Conservation (phyloP, 2,329 filamentous ascomycete genomes). For the Paraconiothyrium brasiliense region DNA sequence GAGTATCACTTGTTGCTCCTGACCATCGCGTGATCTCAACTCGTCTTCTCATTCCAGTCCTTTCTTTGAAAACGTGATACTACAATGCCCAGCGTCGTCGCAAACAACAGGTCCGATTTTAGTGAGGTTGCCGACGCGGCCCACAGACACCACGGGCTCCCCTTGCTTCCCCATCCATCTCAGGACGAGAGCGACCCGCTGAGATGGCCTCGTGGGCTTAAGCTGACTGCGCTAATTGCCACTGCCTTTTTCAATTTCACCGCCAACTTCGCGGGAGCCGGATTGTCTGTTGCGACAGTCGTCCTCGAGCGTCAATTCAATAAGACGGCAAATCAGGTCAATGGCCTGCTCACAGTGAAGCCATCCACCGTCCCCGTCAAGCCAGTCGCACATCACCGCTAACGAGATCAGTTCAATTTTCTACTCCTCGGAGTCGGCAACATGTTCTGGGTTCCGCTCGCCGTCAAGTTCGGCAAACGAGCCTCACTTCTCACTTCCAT, state of each 20-base stretch:
- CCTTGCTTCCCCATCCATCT: conserved; percentile 15
- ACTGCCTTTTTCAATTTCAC: conserved; percentile 21
- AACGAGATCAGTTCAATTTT: conserved; percentile 14
- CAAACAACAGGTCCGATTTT: not conserved
- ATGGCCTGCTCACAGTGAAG: conserved; percentile 15
- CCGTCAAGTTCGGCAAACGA: conserved; percentile 20
- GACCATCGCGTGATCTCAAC: too few species aligned
- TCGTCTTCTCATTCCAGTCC: too few species aligned
- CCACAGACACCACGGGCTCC: conserved; percentile 16
- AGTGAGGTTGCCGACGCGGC: not conserved
- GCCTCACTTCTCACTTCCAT: conserved; percentile 17
- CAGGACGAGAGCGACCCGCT: conserved; percentile 18
- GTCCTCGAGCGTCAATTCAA: conserved; percentile 13
- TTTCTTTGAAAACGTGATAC: too few species aligned
- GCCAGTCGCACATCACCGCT: too few species aligned
- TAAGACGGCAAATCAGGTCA: conserved; percentile 14
- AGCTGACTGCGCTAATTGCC: conserved; percentile 12
- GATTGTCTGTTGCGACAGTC: conserved; percentile 16
- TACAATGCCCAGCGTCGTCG: not conserved
- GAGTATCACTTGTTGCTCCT: too few species aligned
- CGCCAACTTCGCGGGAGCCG: conserved; percentile 18
- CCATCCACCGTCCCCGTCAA: too few species aligned
- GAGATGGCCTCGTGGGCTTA: conserved; percentile 17
- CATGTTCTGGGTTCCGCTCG: conserved; percentile 19
- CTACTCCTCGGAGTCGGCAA: conserved; percentile 19